Conservation (phyloP, 208 protist genomes). For the Leishmania aethiopica region DNA sequence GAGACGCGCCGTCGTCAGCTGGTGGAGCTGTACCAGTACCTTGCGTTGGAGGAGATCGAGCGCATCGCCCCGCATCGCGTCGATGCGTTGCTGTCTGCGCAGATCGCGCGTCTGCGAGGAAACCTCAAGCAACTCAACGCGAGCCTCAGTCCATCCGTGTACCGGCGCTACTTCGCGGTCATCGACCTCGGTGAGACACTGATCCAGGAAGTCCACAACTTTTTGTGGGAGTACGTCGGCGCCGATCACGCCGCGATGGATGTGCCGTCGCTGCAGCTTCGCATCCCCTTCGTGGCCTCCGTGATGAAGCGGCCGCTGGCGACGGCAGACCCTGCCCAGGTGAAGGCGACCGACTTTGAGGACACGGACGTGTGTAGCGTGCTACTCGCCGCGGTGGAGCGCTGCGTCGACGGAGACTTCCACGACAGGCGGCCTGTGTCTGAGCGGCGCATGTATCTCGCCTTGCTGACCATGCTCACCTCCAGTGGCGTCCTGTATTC, state of each 20-base stretch:
- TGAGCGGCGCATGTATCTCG: constrained; percentile 75
- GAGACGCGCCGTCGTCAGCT: constrained; percentile 84
- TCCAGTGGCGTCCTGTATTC: constrained; percentile 84
- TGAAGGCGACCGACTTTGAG: constrained; percentile 68
- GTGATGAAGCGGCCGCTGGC: constrained; percentile 63
- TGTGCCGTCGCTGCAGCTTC: constrained; percentile 64
- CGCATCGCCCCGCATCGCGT: constrained; percentile 60
- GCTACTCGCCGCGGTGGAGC: constrained; percentile 74
- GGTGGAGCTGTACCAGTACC: constrained; percentile 80
- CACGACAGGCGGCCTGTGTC: constrained; percentile 57
- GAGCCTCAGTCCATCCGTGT: constrained; percentile 70
- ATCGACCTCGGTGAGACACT: constrained; percentile 55
- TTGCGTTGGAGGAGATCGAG: constrained; percentile 73
- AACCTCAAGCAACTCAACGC: constrained; percentile 68
- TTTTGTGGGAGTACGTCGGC: constrained; percentile 84
- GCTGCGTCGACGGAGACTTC: constrained; percentile 69
- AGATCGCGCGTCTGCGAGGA: constrained; percentile 66
- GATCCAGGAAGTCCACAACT: constrained; percentile 78
- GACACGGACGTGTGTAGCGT: constrained; percentile 82
- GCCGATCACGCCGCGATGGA: constrained; percentile 77
- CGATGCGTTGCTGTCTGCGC: constrained; percentile 59
- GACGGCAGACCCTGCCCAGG: constrained; percentile 22
- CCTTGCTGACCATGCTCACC: constrained; percentile 78
- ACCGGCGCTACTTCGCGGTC: constrained; percentile 66
- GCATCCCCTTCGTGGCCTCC: constrained; percentile 74